Percentiles rank a stretch among this genome's conserved stretches.
These are phyloP conservation scores for Glycine soja DNA, from an alignment of 306 rosid species.

Conservation along the genomic window DNA sequence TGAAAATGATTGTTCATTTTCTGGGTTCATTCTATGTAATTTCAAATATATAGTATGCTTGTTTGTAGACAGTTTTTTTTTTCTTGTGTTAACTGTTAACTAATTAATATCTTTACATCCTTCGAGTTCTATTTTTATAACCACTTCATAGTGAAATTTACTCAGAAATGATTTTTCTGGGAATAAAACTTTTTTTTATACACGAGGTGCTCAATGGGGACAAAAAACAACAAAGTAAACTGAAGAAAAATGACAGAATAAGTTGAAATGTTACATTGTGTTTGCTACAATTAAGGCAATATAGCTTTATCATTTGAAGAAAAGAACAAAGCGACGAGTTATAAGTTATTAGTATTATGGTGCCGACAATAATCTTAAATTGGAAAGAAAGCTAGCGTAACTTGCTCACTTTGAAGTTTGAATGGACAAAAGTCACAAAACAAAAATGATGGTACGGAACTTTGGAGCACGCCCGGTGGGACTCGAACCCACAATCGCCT, in stretches of 20 bases:
- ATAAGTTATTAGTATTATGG: too few relatives aligned
- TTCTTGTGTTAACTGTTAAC: background rate
- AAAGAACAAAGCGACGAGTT: too few relatives aligned
- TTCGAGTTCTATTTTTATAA: background rate
- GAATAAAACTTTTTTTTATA: background rate
- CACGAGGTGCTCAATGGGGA: background rate
- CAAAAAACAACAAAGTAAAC: too few relatives aligned
- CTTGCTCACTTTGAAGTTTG: too few relatives aligned
- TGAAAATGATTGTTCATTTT: background rate
- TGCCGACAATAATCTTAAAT: too few relatives aligned
- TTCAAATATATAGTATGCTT: conserved; percentile 14
- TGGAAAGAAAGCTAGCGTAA: too few relatives aligned
- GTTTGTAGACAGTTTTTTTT: background rate
- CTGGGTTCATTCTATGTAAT: background rate
- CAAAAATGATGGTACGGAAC: too few relatives aligned
- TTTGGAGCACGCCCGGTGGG: conserved; percentile 50
- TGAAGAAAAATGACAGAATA: too few relatives aligned
- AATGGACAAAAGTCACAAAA: too few relatives aligned
- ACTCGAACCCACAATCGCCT: conserved; percentile 60
- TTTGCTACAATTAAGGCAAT: too few relatives aligned
- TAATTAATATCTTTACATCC: background rate
- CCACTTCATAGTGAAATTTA: background rate
- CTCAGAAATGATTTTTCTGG: background rate
- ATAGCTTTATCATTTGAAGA: too few relatives aligned
- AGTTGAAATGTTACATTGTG: too few relatives aligned